Evolutionary conservation across 1,284 basidiomycete genomes (phyloP), one percentile per base, ranked within the genome.

Genomic region (Trametes hirsuta): DNA sequence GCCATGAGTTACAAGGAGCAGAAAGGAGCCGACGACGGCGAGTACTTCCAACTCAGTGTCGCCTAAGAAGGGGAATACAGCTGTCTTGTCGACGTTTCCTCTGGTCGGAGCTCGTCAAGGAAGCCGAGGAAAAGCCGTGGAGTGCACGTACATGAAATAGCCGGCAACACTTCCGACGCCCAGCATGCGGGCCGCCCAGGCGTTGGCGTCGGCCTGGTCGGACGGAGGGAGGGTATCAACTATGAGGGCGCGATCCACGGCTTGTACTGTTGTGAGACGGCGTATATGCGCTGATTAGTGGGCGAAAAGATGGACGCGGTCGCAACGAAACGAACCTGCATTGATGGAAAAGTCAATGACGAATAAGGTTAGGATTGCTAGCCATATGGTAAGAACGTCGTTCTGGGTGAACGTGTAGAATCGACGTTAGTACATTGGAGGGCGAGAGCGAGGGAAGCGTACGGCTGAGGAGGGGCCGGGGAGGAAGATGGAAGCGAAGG

Each of bases 341-440:
- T 98, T 98, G 64, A 98, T 91, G 25, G 88, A 87, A 69, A 98
- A 97, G 76, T 99, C 97, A 55, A 98, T 90, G 39, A 90, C 80
- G 70, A 93, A 97, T 52, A 99, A 93, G 2, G 95, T 81, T 15
- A 94, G 67, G 4, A 98, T 84, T 14, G 95, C 97, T 10, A 97
- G 80, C 65, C 81, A 84, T 50, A 96, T 86, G 1, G 91, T 90
- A 25, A 92, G 73, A 5, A 71, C 55, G 58, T 86, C 76, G 66
- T 91, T 87, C 87, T 91, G 11, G 1, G 9, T 14, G 12, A 10
- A 24, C 11, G 25, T n/a, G 1, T 30, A 10, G 10, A n/a, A 12
- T 9, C 6, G 18, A 42, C 15, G 24, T 36, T 1, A 9, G 39
- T 10, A 2, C 22, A 4, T 6, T 12, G 10, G 39, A 4, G 25